Base-by-base conservation (phyloP, 495 filamentous ascomycete species). In the Talaromyces nanjingensis region DNA sequence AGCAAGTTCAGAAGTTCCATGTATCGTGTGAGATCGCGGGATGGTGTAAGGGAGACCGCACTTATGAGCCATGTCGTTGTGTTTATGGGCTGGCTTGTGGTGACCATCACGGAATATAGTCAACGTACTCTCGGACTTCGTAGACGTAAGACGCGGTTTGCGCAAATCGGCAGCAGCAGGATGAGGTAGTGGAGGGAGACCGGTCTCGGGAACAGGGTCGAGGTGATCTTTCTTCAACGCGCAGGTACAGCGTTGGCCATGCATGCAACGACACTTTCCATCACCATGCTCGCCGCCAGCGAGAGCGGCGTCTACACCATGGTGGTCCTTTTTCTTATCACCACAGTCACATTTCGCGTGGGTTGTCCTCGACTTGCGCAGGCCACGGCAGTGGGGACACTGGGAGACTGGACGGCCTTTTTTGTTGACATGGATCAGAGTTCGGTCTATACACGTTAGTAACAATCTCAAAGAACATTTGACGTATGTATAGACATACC, bases 371-470 rank as follows among this genome's bases (percentile, higher is more conserved):
- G 93, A 94, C 84, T 98, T 98, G 84, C 94, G 92, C 81, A 96
- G 90, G 67, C 89, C 85, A 77, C 94, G 93, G 77, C 94, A 99
- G 80, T 98, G 94, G 70, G 90, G 83, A 76, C 94, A 99, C 89
- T 99, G 94, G 75, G 93, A 96, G 70, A 98, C 93, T 68, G 94
- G 94, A 69, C 94, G 90, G 76, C 94, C 94, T 77, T 99, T 98
- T 78, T 96, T 97, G 80, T 94, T 94, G 83, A 98, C 97, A 75
- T 94, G 94, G 73, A 89, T 87, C 65, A 99, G 86, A 67, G 89
- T 90, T 69, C 94, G 91, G 76, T 97, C 94, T 97, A 70, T 47
- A 67, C 60, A 57, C 63, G 27, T 45, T 52, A 59, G 60, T 59
- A 71, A 65, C 64, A 74, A 68, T 65, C 66, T 66, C 63, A 66